These are phyloP conservation scores for Pyricularia pennisetigena DNA, from an alignment of 2,329 filamentous ascomycete genomes.

Conservation along the genomic window DNA sequence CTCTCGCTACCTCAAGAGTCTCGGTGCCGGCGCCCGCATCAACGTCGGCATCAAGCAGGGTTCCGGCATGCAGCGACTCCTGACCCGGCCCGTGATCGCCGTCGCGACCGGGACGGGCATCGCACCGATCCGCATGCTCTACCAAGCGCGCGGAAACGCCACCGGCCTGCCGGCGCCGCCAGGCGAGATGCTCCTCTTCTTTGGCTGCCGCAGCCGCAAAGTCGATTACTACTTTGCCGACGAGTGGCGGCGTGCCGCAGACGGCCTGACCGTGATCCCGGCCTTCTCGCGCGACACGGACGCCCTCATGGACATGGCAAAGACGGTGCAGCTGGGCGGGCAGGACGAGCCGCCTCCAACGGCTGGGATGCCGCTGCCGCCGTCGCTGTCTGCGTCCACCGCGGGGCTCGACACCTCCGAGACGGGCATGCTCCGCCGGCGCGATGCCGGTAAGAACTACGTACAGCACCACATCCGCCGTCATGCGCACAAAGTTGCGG, in stretches of 20 bases:
- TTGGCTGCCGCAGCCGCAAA: constrained; percentile 65
- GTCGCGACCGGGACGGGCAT: constrained; percentile 81
- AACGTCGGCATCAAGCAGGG: constrained; percentile 47
- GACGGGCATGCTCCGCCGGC: constrained; percentile 1
- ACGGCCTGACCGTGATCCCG: constrained; percentile 23
- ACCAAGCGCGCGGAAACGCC: constrained; percentile 34
- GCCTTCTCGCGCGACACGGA: constrained; percentile 39
- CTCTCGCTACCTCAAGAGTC: constrained; percentile 69
- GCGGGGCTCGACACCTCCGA: background rate
- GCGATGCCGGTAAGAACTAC: constrained; percentile 35
- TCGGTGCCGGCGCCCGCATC: constrained; percentile 47
- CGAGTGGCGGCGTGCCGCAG: constrained; percentile 51
- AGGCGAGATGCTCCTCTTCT: constrained; percentile 55
- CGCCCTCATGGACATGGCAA: background rate
- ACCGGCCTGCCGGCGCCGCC: constrained; percentile 7
- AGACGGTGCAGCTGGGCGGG: background rate
- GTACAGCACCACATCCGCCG: constrained; percentile 44
- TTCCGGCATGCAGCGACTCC: constrained; percentile 29
- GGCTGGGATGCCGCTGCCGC: background rate
- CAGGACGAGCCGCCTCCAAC: background rate
- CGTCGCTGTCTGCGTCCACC: background rate
- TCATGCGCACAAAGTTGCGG: constrained; percentile 25
- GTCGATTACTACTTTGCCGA: constrained; percentile 75
- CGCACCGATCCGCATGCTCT: constrained; percentile 77
- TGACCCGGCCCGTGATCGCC: constrained; percentile 55